Conservation (phyloP, 257 asterid species). For the Ballota nigra region DNA sequence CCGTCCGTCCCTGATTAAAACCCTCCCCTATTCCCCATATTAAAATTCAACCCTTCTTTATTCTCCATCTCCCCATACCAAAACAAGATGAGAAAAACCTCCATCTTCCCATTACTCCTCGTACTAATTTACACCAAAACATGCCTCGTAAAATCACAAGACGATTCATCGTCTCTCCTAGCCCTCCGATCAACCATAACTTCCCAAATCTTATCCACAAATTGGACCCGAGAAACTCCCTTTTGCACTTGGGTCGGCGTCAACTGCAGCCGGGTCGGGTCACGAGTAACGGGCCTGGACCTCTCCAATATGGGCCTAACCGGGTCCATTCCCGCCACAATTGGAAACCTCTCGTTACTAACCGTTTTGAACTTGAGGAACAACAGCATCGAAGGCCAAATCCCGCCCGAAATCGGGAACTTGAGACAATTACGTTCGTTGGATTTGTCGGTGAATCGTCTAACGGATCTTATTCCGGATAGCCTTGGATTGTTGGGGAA, state of each 20-base stretch:
- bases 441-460: background rate
- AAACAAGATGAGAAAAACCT: background rate
- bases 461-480: background rate
- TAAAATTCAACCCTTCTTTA: background rate
- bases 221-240: constrained; percentile 12
- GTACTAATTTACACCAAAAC: background rate
- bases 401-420: background rate
- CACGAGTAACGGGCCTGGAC: background rate
- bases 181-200: background rate
- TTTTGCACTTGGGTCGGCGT: constrained; percentile 23
- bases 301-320: background rate
- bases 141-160: background rate
- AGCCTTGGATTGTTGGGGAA: background rate
- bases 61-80: background rate
- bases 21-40: too few species aligned
- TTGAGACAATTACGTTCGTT: background rate
- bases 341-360: constrained; percentile 5
- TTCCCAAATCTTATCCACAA: background rate
- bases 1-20: too few species aligned
- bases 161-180: constrained; percentile 1
- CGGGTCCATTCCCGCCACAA: background rate
- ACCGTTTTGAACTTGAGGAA: background rate
- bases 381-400: background rate
- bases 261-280: background rate
- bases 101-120: background rate